phyloP scores from a whole-genome alignment of 164 flowering plant species.

The Liriodendron chinense region DNA sequence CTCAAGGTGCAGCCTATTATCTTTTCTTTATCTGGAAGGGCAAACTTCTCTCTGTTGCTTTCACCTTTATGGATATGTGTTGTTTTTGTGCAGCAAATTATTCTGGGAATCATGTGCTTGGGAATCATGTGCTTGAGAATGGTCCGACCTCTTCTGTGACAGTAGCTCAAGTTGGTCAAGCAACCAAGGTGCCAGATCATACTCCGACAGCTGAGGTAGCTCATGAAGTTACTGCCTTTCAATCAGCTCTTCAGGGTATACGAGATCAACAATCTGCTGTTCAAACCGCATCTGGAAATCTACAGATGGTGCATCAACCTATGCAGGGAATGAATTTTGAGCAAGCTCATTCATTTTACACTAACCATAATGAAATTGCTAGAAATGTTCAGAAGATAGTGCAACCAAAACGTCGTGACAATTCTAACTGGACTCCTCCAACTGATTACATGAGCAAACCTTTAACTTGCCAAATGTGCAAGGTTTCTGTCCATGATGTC shows the following conservation, averaged over 20 bases:
- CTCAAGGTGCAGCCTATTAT: neutral
- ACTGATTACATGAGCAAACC: slow-evolving; percentile 86
- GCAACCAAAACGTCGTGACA: slow-evolving; percentile 54
- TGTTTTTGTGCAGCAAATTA: slow-evolving; percentile 37
- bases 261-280: slow-evolving; percentile 40
- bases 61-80: slow-evolving; percentile 18
- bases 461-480: slow-evolving; percentile 74
- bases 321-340: slow-evolving; percentile 36
- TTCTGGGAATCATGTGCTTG: slow-evolving; percentile 36
- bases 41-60: neutral
- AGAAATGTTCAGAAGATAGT: slow-evolving; percentile 69
- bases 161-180: slow-evolving; percentile 35
- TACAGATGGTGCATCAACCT: slow-evolving; percentile 39
- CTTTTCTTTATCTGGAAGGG: neutral
- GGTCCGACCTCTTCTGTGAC: slow-evolving; percentile 40
- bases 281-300: slow-evolving; percentile 40
- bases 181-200: slow-evolving; percentile 38
- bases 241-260: slow-evolving; percentile 34
- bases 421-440: slow-evolving; percentile 81
- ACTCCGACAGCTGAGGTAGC: slow-evolving; percentile 37
- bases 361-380: slow-evolving; percentile 62
- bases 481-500: slow-evolving; percentile 50
- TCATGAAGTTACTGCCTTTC: slow-evolving; percentile 27
- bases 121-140: slow-evolving; percentile 35
- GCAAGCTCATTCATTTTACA: slow-evolving; percentile 33